Percentiles rank a stretch among this genome's conserved stretches.
Conservation (phyloP, 108 stramenopile genomes). For the Pseudonitzschia delicatissima region DNA sequence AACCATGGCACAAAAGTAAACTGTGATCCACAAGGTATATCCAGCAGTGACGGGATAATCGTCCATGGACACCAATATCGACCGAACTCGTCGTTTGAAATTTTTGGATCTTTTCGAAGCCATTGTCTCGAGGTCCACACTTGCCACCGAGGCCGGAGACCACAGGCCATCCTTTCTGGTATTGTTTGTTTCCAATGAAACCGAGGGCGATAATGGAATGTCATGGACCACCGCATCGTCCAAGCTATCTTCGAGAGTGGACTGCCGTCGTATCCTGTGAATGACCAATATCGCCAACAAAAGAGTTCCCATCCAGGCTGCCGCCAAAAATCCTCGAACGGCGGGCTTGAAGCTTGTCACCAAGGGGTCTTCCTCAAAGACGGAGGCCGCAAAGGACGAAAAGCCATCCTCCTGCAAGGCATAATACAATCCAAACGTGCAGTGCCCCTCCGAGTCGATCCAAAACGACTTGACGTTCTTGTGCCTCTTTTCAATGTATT, state of each 20-base stretch:
- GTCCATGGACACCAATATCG: neutral
- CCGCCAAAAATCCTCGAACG: conserved; percentile 18
- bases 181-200: too few relatives aligned
- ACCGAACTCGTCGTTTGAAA: neutral
- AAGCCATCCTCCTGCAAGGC: conserved; percentile 37
- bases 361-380: conserved; percentile 37
- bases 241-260: neutral
- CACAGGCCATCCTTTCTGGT: neutral
- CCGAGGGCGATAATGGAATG: too few relatives aligned
- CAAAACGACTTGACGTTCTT: conserved; percentile 38
- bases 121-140: too few relatives aligned
- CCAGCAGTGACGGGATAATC: conserved; percentile 25
- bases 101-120: too few relatives aligned
- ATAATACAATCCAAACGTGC: conserved; percentile 54
- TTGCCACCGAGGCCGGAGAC: neutral
- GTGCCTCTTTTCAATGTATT: conserved; percentile 35
- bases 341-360: conserved; percentile 14
- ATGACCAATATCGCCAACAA: neutral
- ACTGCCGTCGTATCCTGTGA: neutral
- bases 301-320: neutral
- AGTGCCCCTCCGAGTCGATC: conserved; percentile 52
- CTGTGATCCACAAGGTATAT: conserved; percentile 23
- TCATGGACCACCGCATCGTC: neutral
- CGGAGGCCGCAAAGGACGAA: conserved; percentile 30
- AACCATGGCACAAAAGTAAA: conserved; percentile 39